Evolutionary conservation across 2,329 filamentous ascomycete genomes (phyloP).

Genomic region (Talaromyces piceae): DNA sequence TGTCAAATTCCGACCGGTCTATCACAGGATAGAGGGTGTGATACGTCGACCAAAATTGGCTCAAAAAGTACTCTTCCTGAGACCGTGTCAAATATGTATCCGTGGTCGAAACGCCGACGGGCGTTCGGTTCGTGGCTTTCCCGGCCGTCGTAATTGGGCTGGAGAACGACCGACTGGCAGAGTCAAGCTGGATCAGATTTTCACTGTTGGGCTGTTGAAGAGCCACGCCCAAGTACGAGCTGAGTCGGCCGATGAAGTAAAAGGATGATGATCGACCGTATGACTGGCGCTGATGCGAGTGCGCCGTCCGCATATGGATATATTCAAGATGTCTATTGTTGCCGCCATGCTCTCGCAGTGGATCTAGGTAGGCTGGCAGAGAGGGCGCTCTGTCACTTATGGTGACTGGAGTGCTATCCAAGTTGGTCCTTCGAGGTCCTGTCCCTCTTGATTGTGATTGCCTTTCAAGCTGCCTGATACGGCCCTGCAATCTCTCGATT

Average conservation of each 20-base stretch:
- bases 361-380: neutral
- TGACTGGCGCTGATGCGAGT: conserved; percentile 3
- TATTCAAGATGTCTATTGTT: conserved; percentile 1
- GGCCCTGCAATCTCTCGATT: conserved; percentile 4
- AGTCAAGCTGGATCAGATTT: conserved; percentile 4
- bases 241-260: conserved; percentile 8
- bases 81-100: conserved; percentile 4
- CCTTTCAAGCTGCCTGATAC: conserved; percentile 6
- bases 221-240: conserved; percentile 1
- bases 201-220: neutral
- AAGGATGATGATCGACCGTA: conserved; percentile 8
- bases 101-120: neutral
- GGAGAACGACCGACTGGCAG: neutral
- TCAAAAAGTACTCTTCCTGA: conserved; percentile 10
- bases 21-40: conserved; percentile 6
- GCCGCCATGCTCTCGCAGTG: neutral
- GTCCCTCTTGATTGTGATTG: neutral
- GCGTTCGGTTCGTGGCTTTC: neutral
- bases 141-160: neutral
- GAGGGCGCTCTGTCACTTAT: neutral
- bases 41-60: conserved; percentile 5
- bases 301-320: neutral
- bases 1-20: conserved; percentile 2
- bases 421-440: neutral
- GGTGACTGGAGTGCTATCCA: neutral